Percentiles rank a stretch among this genome's conserved stretches.
These are phyloP conservation scores for Malus hybrid DNA, from an alignment of 331 rosid species.

Conservation along the genomic window DNA sequence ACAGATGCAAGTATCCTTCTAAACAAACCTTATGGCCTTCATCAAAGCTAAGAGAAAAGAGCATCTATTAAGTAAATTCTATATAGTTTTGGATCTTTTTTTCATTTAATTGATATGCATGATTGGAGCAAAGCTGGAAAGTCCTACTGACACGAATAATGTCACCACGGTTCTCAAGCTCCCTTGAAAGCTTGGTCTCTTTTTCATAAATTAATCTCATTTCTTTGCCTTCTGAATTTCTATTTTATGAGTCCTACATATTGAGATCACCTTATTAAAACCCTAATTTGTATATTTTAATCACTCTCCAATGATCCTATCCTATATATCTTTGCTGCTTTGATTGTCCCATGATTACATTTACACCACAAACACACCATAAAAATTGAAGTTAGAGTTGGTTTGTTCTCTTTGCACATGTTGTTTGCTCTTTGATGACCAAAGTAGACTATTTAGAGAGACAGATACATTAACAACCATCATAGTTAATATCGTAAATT, in stretches of 20 bases:
- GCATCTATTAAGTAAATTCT: not conserved
- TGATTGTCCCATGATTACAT: conserved; percentile 1
- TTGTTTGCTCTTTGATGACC: not conserved
- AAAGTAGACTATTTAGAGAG: not conserved
- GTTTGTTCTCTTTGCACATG: not conserved
- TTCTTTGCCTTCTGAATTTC: not conserved
- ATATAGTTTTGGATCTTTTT: not conserved
- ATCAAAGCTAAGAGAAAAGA: not conserved
- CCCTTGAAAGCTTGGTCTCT: not conserved
- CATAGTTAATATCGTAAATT: not conserved
- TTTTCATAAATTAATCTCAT: not conserved
- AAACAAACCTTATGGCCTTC: not conserved
- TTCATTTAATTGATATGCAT: not conserved
- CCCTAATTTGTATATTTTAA: not conserved
- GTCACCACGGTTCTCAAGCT: not conserved
- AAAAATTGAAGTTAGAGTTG: not conserved
- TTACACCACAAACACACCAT: not conserved
- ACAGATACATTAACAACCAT: not conserved
- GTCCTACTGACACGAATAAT: not conserved
- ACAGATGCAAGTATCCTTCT: too few relatives aligned
- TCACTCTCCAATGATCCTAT: not conserved
- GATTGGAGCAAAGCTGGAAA: not conserved
- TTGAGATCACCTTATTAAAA: not conserved
- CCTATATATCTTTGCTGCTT: not conserved
- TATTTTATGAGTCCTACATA: not conserved